Conservation (phyloP, 2,329 filamentous ascomycete genomes). For the Orbilia brochopaga region DNA sequence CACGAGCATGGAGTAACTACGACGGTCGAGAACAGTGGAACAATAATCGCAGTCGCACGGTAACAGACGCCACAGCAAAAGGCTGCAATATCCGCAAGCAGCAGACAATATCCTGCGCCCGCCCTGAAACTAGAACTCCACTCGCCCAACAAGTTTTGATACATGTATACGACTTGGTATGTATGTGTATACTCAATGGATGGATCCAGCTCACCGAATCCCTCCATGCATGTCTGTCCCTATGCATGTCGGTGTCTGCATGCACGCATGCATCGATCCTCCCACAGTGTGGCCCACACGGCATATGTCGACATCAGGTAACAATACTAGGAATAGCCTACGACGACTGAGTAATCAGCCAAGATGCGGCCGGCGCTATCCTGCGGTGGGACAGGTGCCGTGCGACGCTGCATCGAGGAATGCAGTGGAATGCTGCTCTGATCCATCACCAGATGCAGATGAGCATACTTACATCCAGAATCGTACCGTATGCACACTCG, state of each 20-base stretch:
- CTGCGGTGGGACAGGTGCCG: slow-evolving; percentile 29
- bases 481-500: too few relatives aligned
- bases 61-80: too few relatives aligned
- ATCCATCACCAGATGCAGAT: too few relatives aligned
- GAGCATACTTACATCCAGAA: too few relatives aligned
- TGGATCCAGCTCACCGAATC: too few relatives aligned
- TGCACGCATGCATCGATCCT: not conserved
- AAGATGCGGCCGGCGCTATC: slow-evolving; percentile 29
- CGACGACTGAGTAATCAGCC: not conserved
- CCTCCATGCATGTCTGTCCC: too few relatives aligned
- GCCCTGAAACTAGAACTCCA: not conserved
- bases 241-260: not conserved
- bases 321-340: not conserved
- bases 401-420: slow-evolving; percentile 5
- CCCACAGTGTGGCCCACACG: slow-evolving; percentile 2
- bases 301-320: not conserved
- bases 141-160: too few relatives aligned
- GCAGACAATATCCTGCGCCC: not conserved
- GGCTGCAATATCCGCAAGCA: slow-evolving; percentile 1
- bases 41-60: too few relatives aligned
- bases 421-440: not conserved
- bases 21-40: too few relatives aligned
- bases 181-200: too few relatives aligned
- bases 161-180: too few relatives aligned
- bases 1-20: too few relatives aligned